phyloP scores from a whole-genome alignment of 2,329 filamentous ascomycete species.

The Beauveria rudraprayagi region DNA sequence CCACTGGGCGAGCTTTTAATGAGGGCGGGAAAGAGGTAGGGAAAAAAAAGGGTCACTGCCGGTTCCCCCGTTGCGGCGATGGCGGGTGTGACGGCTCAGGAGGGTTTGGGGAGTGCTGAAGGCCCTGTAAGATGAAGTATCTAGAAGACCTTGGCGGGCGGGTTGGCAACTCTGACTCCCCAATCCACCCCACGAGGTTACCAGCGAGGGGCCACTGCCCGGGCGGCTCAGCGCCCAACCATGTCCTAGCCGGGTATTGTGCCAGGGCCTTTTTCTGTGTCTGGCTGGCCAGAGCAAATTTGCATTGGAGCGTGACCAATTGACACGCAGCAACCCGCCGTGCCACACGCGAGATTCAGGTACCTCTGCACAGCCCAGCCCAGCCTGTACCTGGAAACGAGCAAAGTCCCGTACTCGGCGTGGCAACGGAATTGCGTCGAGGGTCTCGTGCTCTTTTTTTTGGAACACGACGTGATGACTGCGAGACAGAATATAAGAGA shows the following conservation, averaged over 20 bases:
- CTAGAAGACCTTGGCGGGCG: background rate
- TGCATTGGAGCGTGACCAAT: slow-evolving; percentile 2
- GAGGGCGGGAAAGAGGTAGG: background rate
- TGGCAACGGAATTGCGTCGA: background rate
- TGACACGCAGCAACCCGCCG: background rate
- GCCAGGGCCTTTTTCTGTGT: background rate
- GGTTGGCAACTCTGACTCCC: background rate
- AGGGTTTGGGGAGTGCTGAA: background rate
- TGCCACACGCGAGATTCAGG: background rate
- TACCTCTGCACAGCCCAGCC: slow-evolving; percentile 9
- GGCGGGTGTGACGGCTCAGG: background rate
- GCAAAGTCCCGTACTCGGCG: background rate
- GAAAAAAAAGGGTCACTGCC: background rate
- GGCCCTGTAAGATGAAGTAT: background rate
- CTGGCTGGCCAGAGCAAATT: slow-evolving; percentile 1
- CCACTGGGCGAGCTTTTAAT: background rate
- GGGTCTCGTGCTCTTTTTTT: slow-evolving; percentile 1
- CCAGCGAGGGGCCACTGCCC: background rate
- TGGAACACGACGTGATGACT: background rate
- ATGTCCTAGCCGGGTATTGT: background rate
- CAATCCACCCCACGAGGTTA: background rate
- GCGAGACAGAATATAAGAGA: background rate
- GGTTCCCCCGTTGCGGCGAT: background rate
- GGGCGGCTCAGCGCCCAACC: background rate
- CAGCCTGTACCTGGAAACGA: background rate